Conservation (phyloP, 148 eudicot species). For the Amaranthus hypochondriacus region DNA sequence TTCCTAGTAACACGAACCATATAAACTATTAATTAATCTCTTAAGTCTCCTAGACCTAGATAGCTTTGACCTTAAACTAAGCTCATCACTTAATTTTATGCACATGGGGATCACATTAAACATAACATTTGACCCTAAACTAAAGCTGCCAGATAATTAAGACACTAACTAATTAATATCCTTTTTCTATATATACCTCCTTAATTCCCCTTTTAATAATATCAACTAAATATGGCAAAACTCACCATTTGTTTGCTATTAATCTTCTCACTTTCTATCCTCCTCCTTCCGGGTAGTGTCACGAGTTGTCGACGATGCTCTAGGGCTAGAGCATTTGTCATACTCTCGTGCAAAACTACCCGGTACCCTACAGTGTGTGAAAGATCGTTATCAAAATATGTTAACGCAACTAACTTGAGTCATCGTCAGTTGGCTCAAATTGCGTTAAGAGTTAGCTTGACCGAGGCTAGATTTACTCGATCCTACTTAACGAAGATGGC, state of each 20-base stretch:
- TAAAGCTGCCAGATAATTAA: constrained; percentile 26
- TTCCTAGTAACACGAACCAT: background rate
- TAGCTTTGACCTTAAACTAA: constrained; percentile 20
- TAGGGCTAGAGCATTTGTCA: constrained; percentile 35
- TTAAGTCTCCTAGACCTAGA: constrained; percentile 1
- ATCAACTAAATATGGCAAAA: constrained; percentile 29
- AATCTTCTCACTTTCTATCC: constrained; percentile 22
- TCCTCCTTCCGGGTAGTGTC: constrained; percentile 6
- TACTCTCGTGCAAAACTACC: constrained; percentile 34
- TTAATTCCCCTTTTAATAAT: background rate
- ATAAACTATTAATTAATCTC: constrained; percentile 14
- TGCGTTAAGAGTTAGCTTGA: constrained; percentile 43
- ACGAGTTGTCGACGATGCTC: constrained; percentile 23
- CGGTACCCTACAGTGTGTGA: constrained; percentile 24
- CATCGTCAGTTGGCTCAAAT: constrained; percentile 46
- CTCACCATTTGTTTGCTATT: constrained; percentile 22
- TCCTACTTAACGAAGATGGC: constrained; percentile 43
- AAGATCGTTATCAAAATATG: constrained; percentile 17
- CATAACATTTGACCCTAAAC: constrained; percentile 30
- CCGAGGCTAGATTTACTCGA: constrained; percentile 36
- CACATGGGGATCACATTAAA: constrained; percentile 19
- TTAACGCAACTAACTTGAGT: constrained; percentile 24
- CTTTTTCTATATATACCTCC: constrained; percentile 23
- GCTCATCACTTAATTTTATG: constrained; percentile 32
- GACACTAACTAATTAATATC: background rate